Conservation (phyloP, 768 basidiomycete species). For the Pisolithus tinctorius region DNA sequence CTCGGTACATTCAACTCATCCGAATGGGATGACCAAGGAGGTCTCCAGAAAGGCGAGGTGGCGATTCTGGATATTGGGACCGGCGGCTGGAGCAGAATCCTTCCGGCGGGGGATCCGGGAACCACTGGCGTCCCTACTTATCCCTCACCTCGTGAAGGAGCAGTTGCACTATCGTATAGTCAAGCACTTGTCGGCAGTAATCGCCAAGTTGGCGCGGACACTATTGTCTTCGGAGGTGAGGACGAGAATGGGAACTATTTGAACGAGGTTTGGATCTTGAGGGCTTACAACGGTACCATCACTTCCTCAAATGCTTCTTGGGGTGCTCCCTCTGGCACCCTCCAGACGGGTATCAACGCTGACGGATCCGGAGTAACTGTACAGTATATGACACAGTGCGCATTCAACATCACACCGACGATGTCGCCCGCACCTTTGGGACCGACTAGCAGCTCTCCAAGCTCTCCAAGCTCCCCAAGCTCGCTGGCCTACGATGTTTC, state of each 20-base stretch:
- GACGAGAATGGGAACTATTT: constrained; percentile 61
- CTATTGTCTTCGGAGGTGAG: constrained; percentile 72
- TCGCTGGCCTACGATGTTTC: constrained; percentile 36
- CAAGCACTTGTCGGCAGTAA: constrained; percentile 50
- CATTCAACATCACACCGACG: constrained; percentile 28
- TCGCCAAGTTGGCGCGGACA: constrained; percentile 50
- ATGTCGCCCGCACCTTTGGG: constrained; percentile 17
- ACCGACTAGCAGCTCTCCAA: constrained; percentile 11
- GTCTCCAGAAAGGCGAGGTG: constrained; percentile 63
- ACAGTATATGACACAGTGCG: constrained; percentile 56
- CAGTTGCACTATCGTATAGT: constrained; percentile 51
- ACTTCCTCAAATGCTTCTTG: constrained; percentile 50
- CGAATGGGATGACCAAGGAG: constrained; percentile 60
- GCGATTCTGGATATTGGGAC: constrained; percentile 57
- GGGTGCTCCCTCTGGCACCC: constrained; percentile 61
- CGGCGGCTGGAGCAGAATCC: constrained; percentile 62
- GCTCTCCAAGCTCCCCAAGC: constrained; percentile 13
- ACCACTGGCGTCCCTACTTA: constrained; percentile 37
- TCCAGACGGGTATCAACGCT: constrained; percentile 59
- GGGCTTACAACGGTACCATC: constrained; percentile 61
- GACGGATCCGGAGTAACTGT: constrained; percentile 61
- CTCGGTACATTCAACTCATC: constrained; percentile 61
- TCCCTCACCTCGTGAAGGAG: constrained; percentile 67
- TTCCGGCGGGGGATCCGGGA: constrained; percentile 71
- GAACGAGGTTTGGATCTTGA: constrained; percentile 71